Evolutionary conservation across 345 rosid genomes (phyloP), one percentile per base, ranked within the genome.

Genomic region (Melaleuca alternifolia): DNA sequence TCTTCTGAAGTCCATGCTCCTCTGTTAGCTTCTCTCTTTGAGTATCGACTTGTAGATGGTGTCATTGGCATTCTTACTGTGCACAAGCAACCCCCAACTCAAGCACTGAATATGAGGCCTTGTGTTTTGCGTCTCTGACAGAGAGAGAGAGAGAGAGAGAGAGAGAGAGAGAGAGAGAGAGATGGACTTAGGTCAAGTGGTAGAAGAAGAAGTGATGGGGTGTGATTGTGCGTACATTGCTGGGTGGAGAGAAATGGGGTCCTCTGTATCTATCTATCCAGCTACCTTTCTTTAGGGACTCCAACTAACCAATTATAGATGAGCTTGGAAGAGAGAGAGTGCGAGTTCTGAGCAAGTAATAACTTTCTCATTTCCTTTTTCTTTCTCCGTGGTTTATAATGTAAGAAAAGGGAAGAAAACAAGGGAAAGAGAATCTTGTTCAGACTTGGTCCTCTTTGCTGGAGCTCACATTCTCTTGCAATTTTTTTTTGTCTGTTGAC

Each of bases 1-100:
- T 93, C 95, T 83, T 92, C 92, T 50, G 90, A 86, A 3, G 92
- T 92, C 95, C 94, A 93, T 41, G 89, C 90, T 50, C 91, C 93
- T 90, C 89, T 89, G 76, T 87, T 90, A n/a, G 86, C 89, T 87
- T 89, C 93, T 88, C 85, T 91, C 88, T 85, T 89, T 21, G 46
- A 83, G 88, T 65, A 86, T 15, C 56, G 87, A 23, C 86, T 62
- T 77, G 75, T 85, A 51, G n/a, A 21, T 11, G 88, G 85, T 84
- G 89, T 90, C 93, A 76, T 84, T 65, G 85, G 85, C 87, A 87
- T 87, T 71, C 86, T 84, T 51, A n/a, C 33, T 75, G 71, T 11
- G 56, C 20, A 52, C 52, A 52, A 82, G 84, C 56, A 77, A 71
- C 24, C 79, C 14, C 79, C 48, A 71, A 37, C 48, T 71, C 79